Conservation (phyloP, 257 asterid species). For the Ophiorrhiza pumila region DNA sequence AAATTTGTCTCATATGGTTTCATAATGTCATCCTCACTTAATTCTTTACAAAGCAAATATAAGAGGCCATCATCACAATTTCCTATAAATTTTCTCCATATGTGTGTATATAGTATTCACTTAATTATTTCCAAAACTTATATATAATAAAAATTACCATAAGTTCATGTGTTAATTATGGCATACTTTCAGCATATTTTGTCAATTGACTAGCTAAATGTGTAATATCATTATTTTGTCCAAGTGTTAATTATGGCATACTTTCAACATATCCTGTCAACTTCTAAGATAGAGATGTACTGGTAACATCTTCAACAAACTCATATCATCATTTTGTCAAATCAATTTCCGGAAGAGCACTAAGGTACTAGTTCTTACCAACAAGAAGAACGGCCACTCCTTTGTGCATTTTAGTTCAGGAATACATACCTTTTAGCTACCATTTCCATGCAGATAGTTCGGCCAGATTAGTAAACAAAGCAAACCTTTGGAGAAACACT, state of each 20-base stretch:
- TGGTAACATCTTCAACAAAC: background rate
- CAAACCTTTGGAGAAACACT: background rate
- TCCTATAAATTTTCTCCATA: no score
- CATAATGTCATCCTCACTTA: no score
- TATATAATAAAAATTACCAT: no score
- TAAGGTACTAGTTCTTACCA: background rate
- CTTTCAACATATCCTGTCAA: no score
- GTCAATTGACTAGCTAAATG: background rate
- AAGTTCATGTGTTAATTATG: background rate
- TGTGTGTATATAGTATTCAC: no score
- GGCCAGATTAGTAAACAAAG: background rate
- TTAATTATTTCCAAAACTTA: no score
- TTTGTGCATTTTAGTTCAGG: background rate
- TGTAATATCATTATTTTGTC: no score
- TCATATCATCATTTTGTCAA: background rate
- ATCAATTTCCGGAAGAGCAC: background rate
- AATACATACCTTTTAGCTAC: background rate
- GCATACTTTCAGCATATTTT: background rate
- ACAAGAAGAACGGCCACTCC: background rate
- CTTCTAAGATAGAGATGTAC: no score
- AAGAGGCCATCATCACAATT: no score
- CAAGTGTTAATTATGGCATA: no score
- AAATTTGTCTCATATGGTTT: no score
- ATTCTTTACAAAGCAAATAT: no score
- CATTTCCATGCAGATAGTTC: background rate